These are phyloP conservation scores for Amanita molliuscula DNA, from an alignment of 768 basidiomycete species.

Conservation along the genomic window DNA sequence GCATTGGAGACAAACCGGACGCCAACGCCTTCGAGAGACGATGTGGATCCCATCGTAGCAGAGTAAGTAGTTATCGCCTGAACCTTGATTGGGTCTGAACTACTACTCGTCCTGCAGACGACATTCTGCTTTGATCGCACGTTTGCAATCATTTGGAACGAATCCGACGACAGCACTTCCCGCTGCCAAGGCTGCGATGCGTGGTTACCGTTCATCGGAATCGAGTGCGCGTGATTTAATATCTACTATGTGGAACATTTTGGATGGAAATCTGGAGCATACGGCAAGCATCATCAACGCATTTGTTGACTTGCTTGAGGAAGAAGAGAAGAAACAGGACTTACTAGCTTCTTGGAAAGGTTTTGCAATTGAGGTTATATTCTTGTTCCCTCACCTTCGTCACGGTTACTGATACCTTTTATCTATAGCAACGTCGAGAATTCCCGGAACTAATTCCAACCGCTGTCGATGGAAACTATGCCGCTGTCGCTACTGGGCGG, in stretches of 20 bases:
- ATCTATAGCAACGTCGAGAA: slow-evolving; percentile 64
- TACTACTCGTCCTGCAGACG: slow-evolving; percentile 32
- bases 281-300: slow-evolving; percentile 66
- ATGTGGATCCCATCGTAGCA: slow-evolving; percentile 40
- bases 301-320: slow-evolving; percentile 70
- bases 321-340: slow-evolving; percentile 74
- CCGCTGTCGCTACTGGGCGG: slow-evolving; percentile 72
- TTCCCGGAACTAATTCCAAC: slow-evolving; percentile 70
- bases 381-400: background rate
- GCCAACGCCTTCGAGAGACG: slow-evolving; percentile 30
- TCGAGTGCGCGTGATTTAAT: slow-evolving; percentile 77
- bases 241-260: slow-evolving; percentile 72
- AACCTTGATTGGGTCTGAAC: background rate
- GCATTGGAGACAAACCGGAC: slow-evolving; percentile 20
- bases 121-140: slow-evolving; percentile 51
- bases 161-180: slow-evolving; percentile 49
- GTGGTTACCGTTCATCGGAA: slow-evolving; percentile 71
- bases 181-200: slow-evolving; percentile 64
- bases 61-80: slow-evolving; percentile 32
- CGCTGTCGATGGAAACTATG: slow-evolving; percentile 53
- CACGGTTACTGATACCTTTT: background rate
- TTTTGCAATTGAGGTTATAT: slow-evolving; percentile 68
- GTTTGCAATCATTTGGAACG: slow-evolving; percentile 48
- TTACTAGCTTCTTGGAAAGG: slow-evolving; percentile 73
- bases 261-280: slow-evolving; percentile 46